Percentiles rank a stretch among this genome's conserved stretches.
These are phyloP conservation scores for Phytophthora pseudosyringae DNA, from an alignment of 352 stramenopile genomes.

Conservation along the genomic window DNA sequence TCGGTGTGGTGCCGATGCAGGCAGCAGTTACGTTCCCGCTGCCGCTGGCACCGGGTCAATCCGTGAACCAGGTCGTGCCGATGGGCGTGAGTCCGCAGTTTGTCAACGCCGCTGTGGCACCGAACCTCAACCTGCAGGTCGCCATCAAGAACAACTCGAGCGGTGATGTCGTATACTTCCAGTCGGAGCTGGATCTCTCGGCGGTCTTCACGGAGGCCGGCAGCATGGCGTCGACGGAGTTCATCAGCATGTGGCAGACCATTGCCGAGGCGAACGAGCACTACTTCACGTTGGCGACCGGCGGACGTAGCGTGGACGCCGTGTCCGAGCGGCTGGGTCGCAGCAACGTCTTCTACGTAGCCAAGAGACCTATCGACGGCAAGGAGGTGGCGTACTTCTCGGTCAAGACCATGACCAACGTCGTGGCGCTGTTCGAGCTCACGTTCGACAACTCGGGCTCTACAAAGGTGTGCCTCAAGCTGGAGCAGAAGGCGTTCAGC, in stretches of 20 bases:
- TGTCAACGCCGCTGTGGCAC: slow-evolving; percentile 75
- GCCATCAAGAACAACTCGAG: slow-evolving; percentile 98
- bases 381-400: slow-evolving; percentile 97
- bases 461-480: slow-evolving; percentile 96
- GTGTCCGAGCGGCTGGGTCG: slow-evolving; percentile 88
- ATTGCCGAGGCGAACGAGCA: slow-evolving; percentile 96
- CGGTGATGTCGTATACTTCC: slow-evolving; percentile 96
- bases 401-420: slow-evolving; percentile 93
- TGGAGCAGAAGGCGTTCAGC: slow-evolving; percentile 92
- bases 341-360: slow-evolving; percentile 95
- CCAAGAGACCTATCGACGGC: slow-evolving; percentile 92
- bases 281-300: slow-evolving; percentile 90
- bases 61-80: slow-evolving; percentile 67
- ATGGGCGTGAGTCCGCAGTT: slow-evolving; percentile 85
- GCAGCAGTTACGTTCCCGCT: slow-evolving; percentile 88
- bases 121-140: slow-evolving; percentile 92
- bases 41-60: slow-evolving; percentile 75
- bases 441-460: slow-evolving; percentile 94
- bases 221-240: slow-evolving; percentile 91
- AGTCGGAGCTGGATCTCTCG: slow-evolving; percentile 91
- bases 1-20: slow-evolving; percentile 94
- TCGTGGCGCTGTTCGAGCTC: slow-evolving; percentile 94
- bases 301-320: slow-evolving; percentile 75
- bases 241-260: slow-evolving; percentile 96
- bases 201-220: slow-evolving; percentile 90